Evolutionary conservation across 768 basidiomycete genomes (phyloP).

Genomic region (Thelephora ganbajun): DNA sequence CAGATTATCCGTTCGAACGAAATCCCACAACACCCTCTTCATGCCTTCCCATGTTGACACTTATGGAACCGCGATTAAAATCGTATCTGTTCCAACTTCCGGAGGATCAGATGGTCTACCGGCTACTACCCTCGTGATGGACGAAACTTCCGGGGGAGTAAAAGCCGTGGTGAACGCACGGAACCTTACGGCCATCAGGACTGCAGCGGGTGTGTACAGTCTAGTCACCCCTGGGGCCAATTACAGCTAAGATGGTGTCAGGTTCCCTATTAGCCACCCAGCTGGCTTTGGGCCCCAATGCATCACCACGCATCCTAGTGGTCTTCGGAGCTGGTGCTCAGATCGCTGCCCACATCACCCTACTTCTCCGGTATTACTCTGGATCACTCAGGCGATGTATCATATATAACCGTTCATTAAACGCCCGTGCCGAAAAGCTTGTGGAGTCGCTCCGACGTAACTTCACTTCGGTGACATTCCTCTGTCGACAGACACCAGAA

Average conservation of each 20-base stretch:
- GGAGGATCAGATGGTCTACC: conserved; percentile 46
- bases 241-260: conserved; percentile 13
- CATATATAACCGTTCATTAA: conserved; percentile 49
- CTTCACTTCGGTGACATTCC: conserved; percentile 14
- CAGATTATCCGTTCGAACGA: conserved; percentile 38
- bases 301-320: conserved; percentile 30
- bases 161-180: conserved; percentile 70
- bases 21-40: conserved; percentile 51
- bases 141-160: conserved; percentile 54
- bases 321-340: conserved; percentile 69
- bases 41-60: conserved; percentile 64
- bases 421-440: conserved; percentile 32
- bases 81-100: conserved; percentile 58
- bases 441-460: conserved; percentile 13
- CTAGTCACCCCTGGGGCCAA: background rate
- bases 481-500: background rate
- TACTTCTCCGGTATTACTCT: conserved; percentile 41
- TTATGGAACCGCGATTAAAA: conserved; percentile 55
- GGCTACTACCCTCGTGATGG: conserved; percentile 61
- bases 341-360: conserved; percentile 45
- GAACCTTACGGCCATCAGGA: conserved; percentile 65
- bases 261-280: conserved; percentile 57
- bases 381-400: conserved; percentile 36
- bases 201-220: conserved; percentile 57
- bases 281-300: conserved; percentile 27